Base-by-base conservation (phyloP, 2,329 filamentous ascomycete genomes). In the Tolypocladium cylindrosporum region DNA sequence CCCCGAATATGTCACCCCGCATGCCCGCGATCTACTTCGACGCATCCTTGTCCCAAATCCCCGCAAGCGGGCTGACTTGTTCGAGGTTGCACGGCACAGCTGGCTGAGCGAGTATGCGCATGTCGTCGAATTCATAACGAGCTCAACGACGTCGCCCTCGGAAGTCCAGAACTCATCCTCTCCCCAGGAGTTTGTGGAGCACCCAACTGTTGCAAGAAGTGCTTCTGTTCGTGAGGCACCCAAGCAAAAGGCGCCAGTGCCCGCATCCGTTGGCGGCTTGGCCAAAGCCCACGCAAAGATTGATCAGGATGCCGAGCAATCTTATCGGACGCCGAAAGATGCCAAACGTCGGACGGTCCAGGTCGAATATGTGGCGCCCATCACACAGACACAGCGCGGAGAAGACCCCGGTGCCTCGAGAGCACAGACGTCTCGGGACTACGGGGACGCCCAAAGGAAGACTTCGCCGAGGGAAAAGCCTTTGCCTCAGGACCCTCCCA, bases 61-160 rank as follows among this genome's bases (percentile, higher is more conserved):
- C 55, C 84, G 94, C 63, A 95, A 96, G 75, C 86, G 94, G 69
- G 94, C 94, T 55, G 94, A 99, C 71, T 77, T 99, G 52, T 99
- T 99, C 67, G 94, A 99, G 71, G 94, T 99, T 50, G 94, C 94
- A 53, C 86, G 94, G 56, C 94, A 99, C 74, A 99, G 94, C 75
- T 99, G 94, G 94, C 76, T 99, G 63, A 96, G 89, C 75, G 94
- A 97, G 70, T 99, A 94, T 70, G 89, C 92, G n/a, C 90, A 96
- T 69, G 88, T 97, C 54, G 93, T 99, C 54, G 90, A 92, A 68
- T 92, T 97, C 71, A 97, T 99, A 68, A 97, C 94, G 27, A 97
- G 94, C 74, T 93, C 88, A 69, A 96, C 91, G 5, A 97, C 93
- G 10, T 90, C 89, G 56, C 86, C 90, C 13, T 85, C 83, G 55